Base-by-base conservation (phyloP, 805 yeast species). In the Wickerhamiella cacticola region DNA sequence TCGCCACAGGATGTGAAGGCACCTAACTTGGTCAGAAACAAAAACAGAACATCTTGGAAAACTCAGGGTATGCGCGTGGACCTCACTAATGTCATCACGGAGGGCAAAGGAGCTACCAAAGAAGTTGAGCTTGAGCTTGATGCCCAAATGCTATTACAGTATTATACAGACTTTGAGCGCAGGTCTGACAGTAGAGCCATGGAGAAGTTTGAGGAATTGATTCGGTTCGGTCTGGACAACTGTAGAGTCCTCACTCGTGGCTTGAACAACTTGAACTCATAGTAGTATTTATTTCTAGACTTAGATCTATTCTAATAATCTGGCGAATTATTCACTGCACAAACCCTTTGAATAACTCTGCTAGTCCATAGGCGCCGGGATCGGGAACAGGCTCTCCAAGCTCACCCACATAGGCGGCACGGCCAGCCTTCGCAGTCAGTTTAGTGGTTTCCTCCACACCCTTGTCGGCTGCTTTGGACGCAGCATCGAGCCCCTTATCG, bases 321-420 rank as follows among this genome's bases (percentile, higher is more conserved):
- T 33, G n/a, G 15, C 15, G 15, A 33, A 7, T 29, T 42, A 29
- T n/a, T n/a, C n/a, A n/a, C n/a, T n/a, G n/a, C n/a, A 29, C 16
- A 18, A 62, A 48, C 1, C 80, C 80, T 52, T 72, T 67, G 18
- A 76, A 59, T 15, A 76, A 60, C 21, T 74, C 83, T 29, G 78
- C 82, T 21, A 88, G 67, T 3, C 96, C 96, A 49, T 85, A 76
- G 2, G 96, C 96, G 54, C 97, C 96, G 4, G 97, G 96, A 58
- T 88, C 97, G 1, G 95, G 94, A 25, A 87, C 66, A 34, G 69
- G 71, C 45, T 68, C 71, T 39, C 63, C 66, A 55, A 78, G 72
- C 46, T 75, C 81, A 10, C 71, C 77, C 51, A 88, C 96, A 61
- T 88, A 89, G 3, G 94, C 81, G 15, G 97, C 95, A 59, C 97